These are phyloP conservation scores for Corchorus olitorius DNA, from an alignment of 345 rosid species.

Conservation along the genomic window DNA sequence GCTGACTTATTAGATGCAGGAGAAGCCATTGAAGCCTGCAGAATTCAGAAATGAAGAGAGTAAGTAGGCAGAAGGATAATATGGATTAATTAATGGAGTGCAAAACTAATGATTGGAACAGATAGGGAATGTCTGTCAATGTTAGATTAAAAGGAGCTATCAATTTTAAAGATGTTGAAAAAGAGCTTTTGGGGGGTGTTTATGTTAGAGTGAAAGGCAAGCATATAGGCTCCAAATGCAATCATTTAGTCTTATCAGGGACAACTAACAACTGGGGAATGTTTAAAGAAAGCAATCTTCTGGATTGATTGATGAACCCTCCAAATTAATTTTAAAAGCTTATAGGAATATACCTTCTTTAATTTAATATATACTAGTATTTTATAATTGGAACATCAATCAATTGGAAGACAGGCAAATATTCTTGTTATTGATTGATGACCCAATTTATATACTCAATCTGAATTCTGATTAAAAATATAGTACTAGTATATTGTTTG, in stretches of 20 bases:
- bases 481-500: too few species aligned
- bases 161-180: not conserved
- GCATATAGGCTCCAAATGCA: slow-evolving; percentile 22
- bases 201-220: slow-evolving; percentile 17
- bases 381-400: too few species aligned
- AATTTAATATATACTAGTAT: too few species aligned
- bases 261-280: slow-evolving; percentile 15
- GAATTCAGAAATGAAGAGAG: not conserved
- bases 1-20: not conserved
- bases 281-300: slow-evolving; percentile 17
- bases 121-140: slow-evolving; percentile 3
- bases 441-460: too few species aligned
- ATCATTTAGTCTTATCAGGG: slow-evolving; percentile 14
- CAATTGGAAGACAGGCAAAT: too few species aligned
- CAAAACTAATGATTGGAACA: not conserved
- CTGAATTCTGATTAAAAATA: too few species aligned
- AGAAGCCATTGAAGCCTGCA: slow-evolving; percentile 33
- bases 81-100: not conserved
- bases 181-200: slow-evolving; percentile 19
- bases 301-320: slow-evolving; percentile 15
- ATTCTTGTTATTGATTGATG: too few species aligned
- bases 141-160: not conserved
- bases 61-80: not conserved
- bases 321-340: not conserved
- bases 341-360: not conserved